Evolutionary conservation across 2,329 filamentous ascomycete species (phyloP).

Genomic region (Akanthomyces muscarius): DNA sequence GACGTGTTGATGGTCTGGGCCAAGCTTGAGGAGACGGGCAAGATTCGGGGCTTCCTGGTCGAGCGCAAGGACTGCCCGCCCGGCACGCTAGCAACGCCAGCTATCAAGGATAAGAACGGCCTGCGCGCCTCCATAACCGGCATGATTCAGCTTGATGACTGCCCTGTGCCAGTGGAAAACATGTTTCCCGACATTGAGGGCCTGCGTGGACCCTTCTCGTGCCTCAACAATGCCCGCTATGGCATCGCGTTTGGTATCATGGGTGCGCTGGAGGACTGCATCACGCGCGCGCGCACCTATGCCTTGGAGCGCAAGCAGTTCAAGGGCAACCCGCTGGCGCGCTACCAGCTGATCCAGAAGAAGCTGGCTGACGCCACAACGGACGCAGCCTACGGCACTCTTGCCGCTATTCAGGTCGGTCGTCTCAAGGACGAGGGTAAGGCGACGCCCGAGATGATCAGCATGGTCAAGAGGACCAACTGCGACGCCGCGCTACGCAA

Average conservation of each 20-base stretch:
- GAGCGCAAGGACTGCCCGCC: slow-evolving; percentile 80
- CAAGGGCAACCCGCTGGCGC: slow-evolving; percentile 89
- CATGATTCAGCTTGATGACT: slow-evolving; percentile 94
- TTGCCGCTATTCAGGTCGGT: slow-evolving; percentile 86
- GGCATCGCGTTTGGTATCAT: slow-evolving; percentile 94
- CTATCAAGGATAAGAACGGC: slow-evolving; percentile 93
- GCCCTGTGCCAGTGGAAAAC: slow-evolving; percentile 82
- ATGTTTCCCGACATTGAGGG: slow-evolving; percentile 93
- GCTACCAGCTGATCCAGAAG: slow-evolving; percentile 96
- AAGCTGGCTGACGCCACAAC: slow-evolving; percentile 91
- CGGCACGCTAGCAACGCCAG: slow-evolving; percentile 85
- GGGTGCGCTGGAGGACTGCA: slow-evolving; percentile 89
- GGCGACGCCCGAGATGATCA: slow-evolving; percentile 90
- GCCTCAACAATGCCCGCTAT: slow-evolving; percentile 87
- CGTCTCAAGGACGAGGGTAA: slow-evolving; percentile 89
- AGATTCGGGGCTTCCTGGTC: slow-evolving; percentile 89
- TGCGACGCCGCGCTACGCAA: slow-evolving; percentile 84
- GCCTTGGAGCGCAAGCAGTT: slow-evolving; percentile 94
- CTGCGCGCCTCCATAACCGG: slow-evolving; percentile 90
- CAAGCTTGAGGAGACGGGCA: slow-evolving; percentile 83
- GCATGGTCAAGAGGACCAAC: slow-evolving; percentile 95
- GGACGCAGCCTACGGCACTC: slow-evolving; percentile 85
- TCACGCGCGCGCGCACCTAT: slow-evolving; percentile 76
- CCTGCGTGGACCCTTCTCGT: slow-evolving; percentile 83
- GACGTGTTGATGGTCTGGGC: slow-evolving; percentile 89